Percentiles rank a stretch among this genome's conserved stretches.
Conservation (phyloP, 768 basidiomycete genomes). For the Tricholoma terreum region DNA sequence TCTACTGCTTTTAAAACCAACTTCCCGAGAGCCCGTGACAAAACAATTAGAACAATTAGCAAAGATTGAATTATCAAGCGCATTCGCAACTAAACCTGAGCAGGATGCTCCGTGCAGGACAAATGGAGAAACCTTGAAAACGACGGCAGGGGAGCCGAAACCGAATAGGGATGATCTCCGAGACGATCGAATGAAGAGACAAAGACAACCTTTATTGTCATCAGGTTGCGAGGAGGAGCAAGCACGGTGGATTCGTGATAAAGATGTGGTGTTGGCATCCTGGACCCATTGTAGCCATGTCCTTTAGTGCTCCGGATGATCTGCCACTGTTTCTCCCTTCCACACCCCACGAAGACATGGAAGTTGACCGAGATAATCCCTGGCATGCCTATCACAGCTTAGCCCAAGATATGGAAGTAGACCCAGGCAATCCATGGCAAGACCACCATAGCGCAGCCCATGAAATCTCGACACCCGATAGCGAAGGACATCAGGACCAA, state of each 20-base stretch:
- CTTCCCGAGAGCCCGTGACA: background rate
- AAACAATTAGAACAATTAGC: background rate
- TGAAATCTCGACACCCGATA: too few relatives aligned
- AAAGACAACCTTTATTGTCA: background rate
- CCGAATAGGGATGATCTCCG: background rate
- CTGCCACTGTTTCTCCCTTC: background rate
- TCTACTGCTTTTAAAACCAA: background rate
- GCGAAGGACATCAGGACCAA: too few relatives aligned
- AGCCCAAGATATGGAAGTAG: background rate
- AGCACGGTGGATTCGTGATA: background rate
- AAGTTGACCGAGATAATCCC: background rate
- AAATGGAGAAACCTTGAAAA: background rate
- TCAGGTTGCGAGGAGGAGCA: background rate
- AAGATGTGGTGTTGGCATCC: background rate
- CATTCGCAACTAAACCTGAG: background rate
- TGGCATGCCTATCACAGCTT: background rate
- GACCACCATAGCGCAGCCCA: too few relatives aligned
- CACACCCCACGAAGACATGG: background rate
- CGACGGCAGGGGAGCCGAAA: background rate
- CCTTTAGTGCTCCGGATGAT: background rate
- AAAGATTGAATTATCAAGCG: background rate
- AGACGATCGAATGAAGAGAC: background rate
- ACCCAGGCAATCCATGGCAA: too few relatives aligned
- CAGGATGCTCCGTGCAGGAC: background rate
- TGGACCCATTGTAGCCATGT: background rate